phyloP scores from a whole-genome alignment of 2,329 filamentous ascomycete species.

The Parastagonospora avenae region DNA sequence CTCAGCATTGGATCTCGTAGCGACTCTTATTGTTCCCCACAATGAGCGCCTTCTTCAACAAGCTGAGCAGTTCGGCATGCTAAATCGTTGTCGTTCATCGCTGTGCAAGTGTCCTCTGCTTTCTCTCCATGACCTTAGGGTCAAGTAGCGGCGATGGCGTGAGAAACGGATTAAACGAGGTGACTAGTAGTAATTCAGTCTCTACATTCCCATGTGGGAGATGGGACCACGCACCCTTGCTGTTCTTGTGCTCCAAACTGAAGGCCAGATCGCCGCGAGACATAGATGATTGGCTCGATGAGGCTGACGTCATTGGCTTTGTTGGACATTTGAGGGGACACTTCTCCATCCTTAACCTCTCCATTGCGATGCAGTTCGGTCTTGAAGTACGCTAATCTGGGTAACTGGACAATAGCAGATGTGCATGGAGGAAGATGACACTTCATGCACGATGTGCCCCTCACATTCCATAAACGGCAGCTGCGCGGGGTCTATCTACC shows the following conservation, averaged over 20 bases:
- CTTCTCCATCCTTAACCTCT: constrained; percentile 2
- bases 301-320: constrained; percentile 17
- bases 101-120: constrained; percentile 1
- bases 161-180: constrained; percentile 21
- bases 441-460: constrained; percentile 11
- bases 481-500: no score
- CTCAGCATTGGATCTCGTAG: no score
- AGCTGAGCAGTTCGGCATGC: no score
- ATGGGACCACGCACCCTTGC: constrained; percentile 6
- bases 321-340: constrained; percentile 6
- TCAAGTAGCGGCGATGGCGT: constrained; percentile 24
- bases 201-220: neutral
- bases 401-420: neutral
- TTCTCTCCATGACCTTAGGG: constrained; percentile 18
- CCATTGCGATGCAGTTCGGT: neutral
- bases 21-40: no score
- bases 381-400: neutral
- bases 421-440: neutral
- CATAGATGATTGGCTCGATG: neutral
- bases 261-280: constrained; percentile 8
- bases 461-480: neutral
- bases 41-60: no score
- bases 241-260: constrained; percentile 7
- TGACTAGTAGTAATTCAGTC: constrained; percentile 4
- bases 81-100: neutral